Evolutionary conservation across 306 rosid species (phyloP), one percentile per base, ranked within the genome.

Genomic region (Vigna angularis): DNA sequence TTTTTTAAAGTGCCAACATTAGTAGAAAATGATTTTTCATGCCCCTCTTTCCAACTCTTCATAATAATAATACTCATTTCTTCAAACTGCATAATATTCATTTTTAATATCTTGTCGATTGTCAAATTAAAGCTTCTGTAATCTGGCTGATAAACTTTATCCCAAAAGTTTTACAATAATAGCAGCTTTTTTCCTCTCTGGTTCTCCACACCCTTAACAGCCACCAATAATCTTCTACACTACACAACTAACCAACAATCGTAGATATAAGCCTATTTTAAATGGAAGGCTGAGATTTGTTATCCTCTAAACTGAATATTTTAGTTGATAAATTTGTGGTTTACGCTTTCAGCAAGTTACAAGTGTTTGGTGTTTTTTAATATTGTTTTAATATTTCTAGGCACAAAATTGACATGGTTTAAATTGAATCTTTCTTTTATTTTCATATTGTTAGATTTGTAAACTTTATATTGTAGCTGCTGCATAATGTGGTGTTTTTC

Each of bases 361-460:
- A 34, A 34, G 36, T 24, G 28, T 58, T 59, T 59, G 8, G 66
- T 42, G 7, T 38, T 72, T 77, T 75, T 66, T 74, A 58, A 57
- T 74, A 9, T 52, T 26, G 42, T 62, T 44, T 64, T 22, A 53
- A 56, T 59, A 57, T 34, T 34, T 34, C 7, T 34, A 34, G 6
- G 38, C 40, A 4, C 7, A 49, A 42, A 63, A 68, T 48, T 36
- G 49, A 38, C 40, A 20, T 61, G 56, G 16, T 50, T 81, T 72
- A 53, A 57, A 55, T 34, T 76, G 66, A 44, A 59, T 70, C 32
- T 44, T 45, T 16, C 50, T 61, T 48, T 70, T 65, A 2, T 67
- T 73, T 81, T 58, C 66, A 67, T 80, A 69, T 45, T 51, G 34
- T 40, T 73, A 90, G 93, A 73, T 82, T 80, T 26, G 28, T 26